A percentile compares a stretch with the other conserved stretches of the same genome.
Evolutionary conservation across 345 rosid genomes (phyloP).

Genomic region (Toxicodendron radicans): DNA sequence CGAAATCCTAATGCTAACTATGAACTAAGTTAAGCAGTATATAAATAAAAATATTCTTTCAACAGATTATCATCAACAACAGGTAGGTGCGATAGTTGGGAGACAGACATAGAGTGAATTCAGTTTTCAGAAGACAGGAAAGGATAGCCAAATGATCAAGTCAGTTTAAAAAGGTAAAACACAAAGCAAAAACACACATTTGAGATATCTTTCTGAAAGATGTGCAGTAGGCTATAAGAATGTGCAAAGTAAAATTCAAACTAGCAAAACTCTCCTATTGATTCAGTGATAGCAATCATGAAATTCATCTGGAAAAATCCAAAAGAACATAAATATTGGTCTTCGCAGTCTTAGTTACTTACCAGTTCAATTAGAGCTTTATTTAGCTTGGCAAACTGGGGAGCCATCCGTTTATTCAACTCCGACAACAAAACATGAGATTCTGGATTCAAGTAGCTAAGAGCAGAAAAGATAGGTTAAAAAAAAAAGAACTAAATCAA

Average conservation of each 20-base stretch:
- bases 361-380: slow-evolving; percentile 41
- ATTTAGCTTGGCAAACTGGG: slow-evolving; percentile 75
- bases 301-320: not conserved
- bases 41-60: too few relatives aligned
- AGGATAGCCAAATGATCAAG: not conserved
- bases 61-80: not conserved
- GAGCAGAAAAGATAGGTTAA: slow-evolving; percentile 15
- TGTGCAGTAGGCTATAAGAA: not conserved
- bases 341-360: not conserved
- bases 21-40: not conserved
- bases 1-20: not conserved
- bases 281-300: not conserved
- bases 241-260: not conserved
- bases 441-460: slow-evolving; percentile 84
- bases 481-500: not conserved
- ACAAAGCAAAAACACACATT: too few relatives aligned
- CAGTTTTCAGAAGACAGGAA: not conserved
- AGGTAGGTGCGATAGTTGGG: not conserved
- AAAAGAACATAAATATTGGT: not conserved
- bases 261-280: not conserved
- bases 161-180: not conserved
- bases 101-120: not conserved
- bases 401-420: slow-evolving; percentile 74
- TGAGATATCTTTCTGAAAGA: too few relatives aligned
- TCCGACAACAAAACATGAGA: slow-evolving; percentile 65